A percentile compares a stretch with the other conserved stretches of the same genome.
Evolutionary conservation across 805 yeast genomes (phyloP).

Genomic region (Blastobotrys terrestris): DNA sequence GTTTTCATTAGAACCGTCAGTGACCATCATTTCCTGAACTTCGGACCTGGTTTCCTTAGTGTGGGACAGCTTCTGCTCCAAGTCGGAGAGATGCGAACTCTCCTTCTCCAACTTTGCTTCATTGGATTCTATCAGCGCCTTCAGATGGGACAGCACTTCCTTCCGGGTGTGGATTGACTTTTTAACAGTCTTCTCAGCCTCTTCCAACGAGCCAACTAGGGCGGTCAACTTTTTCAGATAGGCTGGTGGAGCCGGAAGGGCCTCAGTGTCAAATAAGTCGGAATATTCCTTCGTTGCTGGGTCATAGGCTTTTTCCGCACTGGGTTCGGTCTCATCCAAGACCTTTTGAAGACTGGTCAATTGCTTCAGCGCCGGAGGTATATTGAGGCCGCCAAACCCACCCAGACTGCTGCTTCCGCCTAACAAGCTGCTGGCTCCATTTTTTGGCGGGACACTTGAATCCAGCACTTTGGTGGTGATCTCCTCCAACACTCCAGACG

Average conservation of each 20-base stretch:
- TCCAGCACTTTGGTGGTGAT: conserved; percentile 16
- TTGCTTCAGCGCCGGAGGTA: conserved; percentile 2
- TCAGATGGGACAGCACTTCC: conserved; percentile 25
- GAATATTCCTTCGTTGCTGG: conserved; percentile 13
- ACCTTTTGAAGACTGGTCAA: conserved; percentile 1
- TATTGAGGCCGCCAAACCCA: conserved; percentile 9
- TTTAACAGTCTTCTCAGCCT: conserved; percentile 25
- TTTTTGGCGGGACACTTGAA: neutral
- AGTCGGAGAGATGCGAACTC: conserved; percentile 22
- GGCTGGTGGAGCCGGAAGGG: conserved; percentile 32
- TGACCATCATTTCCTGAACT: conserved; percentile 15
- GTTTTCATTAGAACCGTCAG: neutral
- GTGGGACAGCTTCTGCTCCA: conserved; percentile 28
- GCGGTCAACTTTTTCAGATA: conserved; percentile 24
- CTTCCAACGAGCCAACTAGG: conserved; percentile 21
- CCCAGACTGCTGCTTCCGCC: conserved; percentile 7
- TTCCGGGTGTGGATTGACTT: conserved; percentile 22
- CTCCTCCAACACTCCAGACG: conserved; percentile 27
- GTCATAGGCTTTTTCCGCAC: conserved; percentile 1
- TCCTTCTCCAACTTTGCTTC: conserved; percentile 25
- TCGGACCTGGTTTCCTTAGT: conserved; percentile 17
- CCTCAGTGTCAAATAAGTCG: conserved; percentile 22
- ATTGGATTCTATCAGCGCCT: conserved; percentile 24
- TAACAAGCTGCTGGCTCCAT: neutral
- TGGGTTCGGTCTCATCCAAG: conserved; percentile 6